A percentile compares a stretch with the other conserved stretches of the same genome.
Conservation (phyloP, 768 basidiomycete genomes). For the Suillus paluster region DNA sequence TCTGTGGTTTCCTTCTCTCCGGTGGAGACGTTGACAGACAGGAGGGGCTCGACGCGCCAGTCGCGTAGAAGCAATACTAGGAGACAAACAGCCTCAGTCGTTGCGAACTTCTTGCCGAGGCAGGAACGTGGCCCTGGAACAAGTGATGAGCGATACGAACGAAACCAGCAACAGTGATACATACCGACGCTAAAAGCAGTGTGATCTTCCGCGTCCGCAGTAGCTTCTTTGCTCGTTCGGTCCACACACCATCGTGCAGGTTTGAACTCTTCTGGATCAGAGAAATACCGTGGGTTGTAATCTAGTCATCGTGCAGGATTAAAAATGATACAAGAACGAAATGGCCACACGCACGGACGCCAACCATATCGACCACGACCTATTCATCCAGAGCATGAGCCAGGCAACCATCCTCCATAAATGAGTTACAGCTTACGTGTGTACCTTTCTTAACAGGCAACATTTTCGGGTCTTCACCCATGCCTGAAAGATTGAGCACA, state of each 20-base stretch:
- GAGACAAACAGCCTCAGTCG: slow-evolving; percentile 55
- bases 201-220: slow-evolving; percentile 22
- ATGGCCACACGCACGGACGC: slow-evolving; percentile 26
- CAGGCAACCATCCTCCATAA: neutral
- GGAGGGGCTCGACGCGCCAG: slow-evolving; percentile 53
- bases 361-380: slow-evolving; percentile 35
- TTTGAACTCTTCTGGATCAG: slow-evolving; percentile 40
- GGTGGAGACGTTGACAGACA: slow-evolving; percentile 22
- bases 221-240: slow-evolving; percentile 9
- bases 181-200: slow-evolving; percentile 30
- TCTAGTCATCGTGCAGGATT: slow-evolving; percentile 34
- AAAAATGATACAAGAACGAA: neutral
- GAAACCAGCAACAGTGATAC: neutral
- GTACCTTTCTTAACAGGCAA: slow-evolving; percentile 29
- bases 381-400: slow-evolving; percentile 8
- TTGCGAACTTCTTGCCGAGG: slow-evolving; percentile 59
- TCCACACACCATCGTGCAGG: slow-evolving; percentile 43
- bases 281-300: slow-evolving; percentile 40
- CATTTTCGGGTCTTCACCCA: slow-evolving; percentile 17
- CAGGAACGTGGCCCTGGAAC: slow-evolving; percentile 52
- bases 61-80: slow-evolving; percentile 55
- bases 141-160: slow-evolving; percentile 1
- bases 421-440: slow-evolving; percentile 13
- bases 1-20: slow-evolving; percentile 22
- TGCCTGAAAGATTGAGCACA: slow-evolving; percentile 21